A percentile compares a stretch with the other conserved stretches of the same genome.
Conservation (phyloP, 179 eudicot genomes). For the Corrigiola litoralis region DNA sequence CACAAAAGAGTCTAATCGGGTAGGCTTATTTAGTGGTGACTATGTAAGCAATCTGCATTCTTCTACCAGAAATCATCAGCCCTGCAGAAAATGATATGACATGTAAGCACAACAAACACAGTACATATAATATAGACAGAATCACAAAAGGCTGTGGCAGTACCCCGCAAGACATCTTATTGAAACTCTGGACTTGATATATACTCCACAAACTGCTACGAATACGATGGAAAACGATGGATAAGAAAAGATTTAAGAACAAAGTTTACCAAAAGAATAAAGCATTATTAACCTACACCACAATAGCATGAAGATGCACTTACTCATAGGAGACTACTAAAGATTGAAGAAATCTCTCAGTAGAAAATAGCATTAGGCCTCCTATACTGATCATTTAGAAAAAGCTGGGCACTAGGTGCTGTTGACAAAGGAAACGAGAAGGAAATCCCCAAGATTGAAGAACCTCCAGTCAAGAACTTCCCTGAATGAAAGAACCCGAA, state of each 20-base stretch:
- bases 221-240: background rate
- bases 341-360: slow-evolving; percentile 52
- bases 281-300: background rate
- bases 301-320: slow-evolving; percentile 23
- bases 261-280: slow-evolving; percentile 2
- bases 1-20: slow-evolving; percentile 29
- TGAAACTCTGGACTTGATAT: slow-evolving; percentile 37
- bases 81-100: slow-evolving; percentile 41
- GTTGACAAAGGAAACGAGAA: slow-evolving; percentile 83
- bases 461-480: slow-evolving; percentile 92
- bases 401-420: slow-evolving; percentile 70
- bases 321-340: slow-evolving; percentile 61
- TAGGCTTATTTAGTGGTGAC: slow-evolving; percentile 43
- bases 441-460: slow-evolving; percentile 67
- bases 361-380: slow-evolving; percentile 58
- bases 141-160: slow-evolving; percentile 6
- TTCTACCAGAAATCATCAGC: slow-evolving; percentile 36
- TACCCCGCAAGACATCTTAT: slow-evolving; percentile 45
- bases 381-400: slow-evolving; percentile 47
- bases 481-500: slow-evolving; percentile 54
- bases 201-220: slow-evolving; percentile 45
- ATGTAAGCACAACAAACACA: background rate
- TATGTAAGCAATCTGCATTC: slow-evolving; percentile 36
- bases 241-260: slow-evolving; percentile 1
- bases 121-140: background rate